phyloP scores from a whole-genome alignment of 306 rosid species.

The Hylodesmum podocarpum region DNA sequence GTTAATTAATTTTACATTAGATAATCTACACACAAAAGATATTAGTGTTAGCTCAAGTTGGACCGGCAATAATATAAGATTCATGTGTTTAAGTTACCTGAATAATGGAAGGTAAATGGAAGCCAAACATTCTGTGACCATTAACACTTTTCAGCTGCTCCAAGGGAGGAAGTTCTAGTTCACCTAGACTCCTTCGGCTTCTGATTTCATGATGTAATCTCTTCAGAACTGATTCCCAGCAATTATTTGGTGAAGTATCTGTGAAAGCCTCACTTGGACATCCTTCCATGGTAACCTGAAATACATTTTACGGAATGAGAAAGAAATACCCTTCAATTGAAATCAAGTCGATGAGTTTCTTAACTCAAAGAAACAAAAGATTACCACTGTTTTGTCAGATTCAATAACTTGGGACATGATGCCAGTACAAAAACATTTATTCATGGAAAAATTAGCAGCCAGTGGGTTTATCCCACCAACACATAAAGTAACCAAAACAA shows the following conservation, averaged over 20 bases:
- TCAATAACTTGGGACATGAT: background rate
- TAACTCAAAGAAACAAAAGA: background rate
- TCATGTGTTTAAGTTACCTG: conserved; percentile 48
- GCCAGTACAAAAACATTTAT: background rate
- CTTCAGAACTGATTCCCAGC: conserved; percentile 78
- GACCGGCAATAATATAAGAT: conserved; percentile 17
- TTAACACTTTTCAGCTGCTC: conserved; percentile 50
- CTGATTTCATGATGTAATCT: conserved; percentile 52
- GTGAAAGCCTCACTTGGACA: conserved; percentile 55
- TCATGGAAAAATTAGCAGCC: background rate
- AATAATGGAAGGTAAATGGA: conserved; percentile 53
- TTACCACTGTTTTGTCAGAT: background rate
- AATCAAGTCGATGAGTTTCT: conserved; percentile 7
- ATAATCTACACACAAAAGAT: background rate
- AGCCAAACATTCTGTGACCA: conserved; percentile 86
- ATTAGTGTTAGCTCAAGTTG: background rate
- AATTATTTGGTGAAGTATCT: conserved; percentile 54
- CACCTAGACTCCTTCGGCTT: conserved; percentile 43
- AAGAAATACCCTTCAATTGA: conserved; percentile 7
- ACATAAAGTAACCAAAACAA: background rate
- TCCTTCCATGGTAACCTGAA: conserved; percentile 82
- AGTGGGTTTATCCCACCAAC: background rate
- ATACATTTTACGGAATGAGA: background rate
- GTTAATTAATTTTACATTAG: conserved; percentile 2
- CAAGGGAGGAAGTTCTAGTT: conserved; percentile 40